phyloP scores from a whole-genome alignment of 306 rosid genomes.

The Vigna unguiculata region DNA sequence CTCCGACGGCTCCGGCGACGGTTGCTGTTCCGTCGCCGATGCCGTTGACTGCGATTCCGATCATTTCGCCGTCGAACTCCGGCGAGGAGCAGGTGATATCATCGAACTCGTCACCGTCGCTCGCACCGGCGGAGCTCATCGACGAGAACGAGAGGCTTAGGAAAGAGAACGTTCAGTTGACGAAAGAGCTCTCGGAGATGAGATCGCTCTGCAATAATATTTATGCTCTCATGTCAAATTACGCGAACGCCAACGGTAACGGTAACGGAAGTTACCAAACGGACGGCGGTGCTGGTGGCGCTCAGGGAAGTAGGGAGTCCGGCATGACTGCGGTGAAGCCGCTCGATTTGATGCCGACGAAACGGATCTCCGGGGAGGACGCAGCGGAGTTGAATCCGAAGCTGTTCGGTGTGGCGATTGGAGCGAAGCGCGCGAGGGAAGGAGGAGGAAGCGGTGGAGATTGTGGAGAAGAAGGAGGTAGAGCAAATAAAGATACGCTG shows the following conservation, averaged over 20 bases:
- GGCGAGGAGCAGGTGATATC: conserved; percentile 78
- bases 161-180: conserved; percentile 70
- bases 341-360: conserved; percentile 68
- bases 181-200: conserved; percentile 75
- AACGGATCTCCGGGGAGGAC: conserved; percentile 38
- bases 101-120: conserved; percentile 63
- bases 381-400: conserved; percentile 52
- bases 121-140: conserved; percentile 65
- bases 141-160: conserved; percentile 89
- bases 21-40: conserved; percentile 36
- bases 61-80: conserved; percentile 68
- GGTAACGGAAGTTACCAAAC: conserved; percentile 35
- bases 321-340: conserved; percentile 51
- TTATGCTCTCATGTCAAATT: conserved; percentile 69
- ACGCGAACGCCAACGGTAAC: conserved; percentile 34
- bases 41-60: conserved; percentile 43
- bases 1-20: not conserved
- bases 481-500: conserved; percentile 54
- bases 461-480: conserved; percentile 26
- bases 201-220: conserved; percentile 81
- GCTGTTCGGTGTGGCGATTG: conserved; percentile 74
- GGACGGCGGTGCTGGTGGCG: conserved; percentile 40
- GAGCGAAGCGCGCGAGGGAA: conserved; percentile 70
- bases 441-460: conserved; percentile 24
- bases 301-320: conserved; percentile 47